Percentiles rank a stretch among this genome's conserved stretches.
Evolutionary conservation across 2,329 filamentous ascomycete genomes (phyloP).

Genomic region (Epichloe uncinata): DNA sequence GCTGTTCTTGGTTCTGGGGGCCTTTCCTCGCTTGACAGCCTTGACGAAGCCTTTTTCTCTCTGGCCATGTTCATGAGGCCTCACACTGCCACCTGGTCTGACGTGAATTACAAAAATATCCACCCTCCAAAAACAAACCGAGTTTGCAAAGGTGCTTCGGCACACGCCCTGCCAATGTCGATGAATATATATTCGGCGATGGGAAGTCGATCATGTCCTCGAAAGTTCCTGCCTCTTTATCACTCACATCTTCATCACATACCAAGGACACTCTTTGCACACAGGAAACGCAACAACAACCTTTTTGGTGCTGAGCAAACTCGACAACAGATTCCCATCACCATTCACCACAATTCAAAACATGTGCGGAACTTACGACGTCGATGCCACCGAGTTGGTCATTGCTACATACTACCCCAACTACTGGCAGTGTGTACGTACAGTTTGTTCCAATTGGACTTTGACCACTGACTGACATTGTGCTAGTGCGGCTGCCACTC

Average conservation of each 20-base stretch:
- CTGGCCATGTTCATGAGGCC: background rate
- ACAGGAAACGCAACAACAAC: background rate
- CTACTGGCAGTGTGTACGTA: conserved; percentile 10
- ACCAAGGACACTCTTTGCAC: background rate
- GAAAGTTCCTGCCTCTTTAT: background rate
- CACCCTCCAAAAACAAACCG: background rate
- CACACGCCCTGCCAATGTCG: background rate
- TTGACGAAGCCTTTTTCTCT: background rate
- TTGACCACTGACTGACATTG: background rate
- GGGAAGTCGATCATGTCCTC: background rate
- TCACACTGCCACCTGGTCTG: background rate
- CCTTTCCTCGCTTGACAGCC: background rate
- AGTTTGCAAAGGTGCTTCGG: background rate
- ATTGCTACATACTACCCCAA: background rate
- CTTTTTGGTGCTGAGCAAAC: background rate
- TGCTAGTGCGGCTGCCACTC: conserved; percentile 10
- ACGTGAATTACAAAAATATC: background rate
- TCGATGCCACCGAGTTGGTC: background rate
- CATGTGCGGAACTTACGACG: background rate
- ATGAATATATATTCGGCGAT: background rate
- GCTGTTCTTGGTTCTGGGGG: background rate
- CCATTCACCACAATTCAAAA: background rate
- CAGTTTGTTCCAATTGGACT: too few relatives aligned
- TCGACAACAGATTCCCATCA: background rate
- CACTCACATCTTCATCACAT: background rate